Base-by-base conservation (phyloP, 2,329 filamentous ascomycete genomes). In the Aspergillus ochraceus region DNA sequence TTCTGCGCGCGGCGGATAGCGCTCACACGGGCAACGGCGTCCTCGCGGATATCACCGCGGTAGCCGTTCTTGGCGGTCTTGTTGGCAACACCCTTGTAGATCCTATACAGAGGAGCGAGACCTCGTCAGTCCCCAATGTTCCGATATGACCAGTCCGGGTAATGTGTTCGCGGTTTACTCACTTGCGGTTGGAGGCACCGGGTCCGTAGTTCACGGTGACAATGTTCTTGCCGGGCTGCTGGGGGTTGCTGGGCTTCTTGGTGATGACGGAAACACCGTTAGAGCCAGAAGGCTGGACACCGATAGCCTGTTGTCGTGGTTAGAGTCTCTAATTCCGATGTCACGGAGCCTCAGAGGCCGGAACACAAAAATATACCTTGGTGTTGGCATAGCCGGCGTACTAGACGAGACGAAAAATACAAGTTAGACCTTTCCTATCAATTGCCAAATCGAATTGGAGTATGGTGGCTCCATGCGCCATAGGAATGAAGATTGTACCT, bases 371-470 rank as follows among this genome's bases (percentile, higher is more conserved):
- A 54, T 53, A 72, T 90, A 95, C 92, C 90, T 97, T 95, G 79
- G 89, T 86, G 85, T 96, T 97, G 81, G 91, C 88, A 81, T 92
- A 96, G 76, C 95, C 95, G 74, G 91, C 91, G 81, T 97, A 87
- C 91, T 96, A 76, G 64, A 66, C 22, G 53, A 61, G 58, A 45
- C 30, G 22, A 49, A 53, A 10, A 17, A 8, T 12, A 20, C 10
- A 54, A 6, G 57, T 65, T 69, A 75, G 72, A 56, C 45, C 6
- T 24, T 24, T 20, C 19, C 45, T 11, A 20, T 24, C 19, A 20
- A 11, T 14, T 47, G 45, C 45, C 45, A 11, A 4, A 20, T 47
- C 14, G 45, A 5, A 20, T 14, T 47, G 3, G 45, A 14, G 45
- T 1, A 22, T 12, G 2, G 1, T 12, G 19, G 9, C 3, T 24